Evolutionary conservation across 192 early-diverging fungal genomes (phyloP), one percentile per base, ranked within the genome.

Genomic region (Umbelopsis vinacea): DNA sequence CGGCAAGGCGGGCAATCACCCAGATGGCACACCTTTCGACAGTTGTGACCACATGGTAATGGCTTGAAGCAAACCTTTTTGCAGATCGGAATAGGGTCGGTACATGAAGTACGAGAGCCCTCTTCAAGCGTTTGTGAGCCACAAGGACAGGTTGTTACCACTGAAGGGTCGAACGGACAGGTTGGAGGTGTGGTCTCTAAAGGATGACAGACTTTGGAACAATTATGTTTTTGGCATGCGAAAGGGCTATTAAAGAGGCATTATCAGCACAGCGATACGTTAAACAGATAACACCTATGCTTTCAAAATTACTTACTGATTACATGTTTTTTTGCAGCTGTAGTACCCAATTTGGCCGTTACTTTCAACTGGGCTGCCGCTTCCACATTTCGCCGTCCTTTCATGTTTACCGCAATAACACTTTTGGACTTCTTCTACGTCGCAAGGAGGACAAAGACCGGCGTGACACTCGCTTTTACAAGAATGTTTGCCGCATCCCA

Each of bases 351-450:
- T 71, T 33, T 71, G 76, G 43, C 71, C 77, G n/a, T 78, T 52
- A 17, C 74, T 70, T n/a, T 83, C 69, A 15, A 79, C 75, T 2
- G 83, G 71, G 17, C 69, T 54, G 8, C 91, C 91, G 14, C 73
- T 77, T 8, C 91, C 92, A 73, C 93, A 94, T 43, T 72, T 74
- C 15, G 81, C 86, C 0, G 71, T 75, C 19, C 88, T 83, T 47
- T 79, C 77, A 72, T 85, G 81, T 40, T 84, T 80, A 17, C 92
- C 92, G 72, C 93, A 95, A 71, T 87, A 89, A 75, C 93, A 95
- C 8, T 54, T 46, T 80, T 93, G 89, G 17, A 76, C 52, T 66
- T 88, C 82, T 24, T 69, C 52, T 29, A 79, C 76, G 26, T 81
- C 54, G 50, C 93, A 95, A 26, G 89, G 85, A 23, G 82, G 76